Base-by-base conservation (phyloP, 1,284 basidiomycete species). In the Pseudozyma tsukubaensis region DNA sequence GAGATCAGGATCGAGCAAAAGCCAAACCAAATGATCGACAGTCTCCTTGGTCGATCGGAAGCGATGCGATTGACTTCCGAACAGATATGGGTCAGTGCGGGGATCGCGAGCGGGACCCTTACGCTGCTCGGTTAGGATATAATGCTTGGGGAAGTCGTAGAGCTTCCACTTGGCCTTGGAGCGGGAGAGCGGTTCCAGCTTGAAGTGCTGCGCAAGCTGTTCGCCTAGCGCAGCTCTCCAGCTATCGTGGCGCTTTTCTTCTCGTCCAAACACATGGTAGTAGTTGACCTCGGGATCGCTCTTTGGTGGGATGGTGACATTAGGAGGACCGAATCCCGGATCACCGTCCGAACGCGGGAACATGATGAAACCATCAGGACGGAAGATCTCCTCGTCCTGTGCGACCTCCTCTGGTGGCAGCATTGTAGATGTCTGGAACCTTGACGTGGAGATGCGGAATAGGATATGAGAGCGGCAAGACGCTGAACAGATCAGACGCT, bases 31-130 rank as follows among this genome's bases (percentile, higher is more conserved):
- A 39, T 80, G 78, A 4, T 73, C 70, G 4, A 72, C 6, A 13
- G 59, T 53, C 40, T 80, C 78, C 18, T 60, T 68, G 13, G 67
- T 64, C 10, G 74, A 77, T 1, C 76, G 55, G 50, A 80, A 80
- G 32, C 78, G 65, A 53, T 77, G 77, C 11, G 40, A 43, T 9
- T 51, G 21, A 36, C 67, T 65, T 19, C 76, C 78, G 21, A 76
- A 79, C 4, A 79, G 67, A 42, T 79, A 79, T 2, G 76, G 63
- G 43, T 79, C 78, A 12, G 78, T 79, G 29, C 78, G 59, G 2
- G 50, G 59, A 7, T 54, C 48, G 19, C 44, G 19, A 1, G 59
- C 50, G 0, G 67, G 67, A 8, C 78, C 78, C 42, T 78, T 79
- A 50, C 78, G 74, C 52, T 79, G 78, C 50, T 79, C 78, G n/a